These are phyloP conservation scores for Omphalea diandra DNA, from an alignment of 441 rosid genomes.

Conservation along the genomic window DNA sequence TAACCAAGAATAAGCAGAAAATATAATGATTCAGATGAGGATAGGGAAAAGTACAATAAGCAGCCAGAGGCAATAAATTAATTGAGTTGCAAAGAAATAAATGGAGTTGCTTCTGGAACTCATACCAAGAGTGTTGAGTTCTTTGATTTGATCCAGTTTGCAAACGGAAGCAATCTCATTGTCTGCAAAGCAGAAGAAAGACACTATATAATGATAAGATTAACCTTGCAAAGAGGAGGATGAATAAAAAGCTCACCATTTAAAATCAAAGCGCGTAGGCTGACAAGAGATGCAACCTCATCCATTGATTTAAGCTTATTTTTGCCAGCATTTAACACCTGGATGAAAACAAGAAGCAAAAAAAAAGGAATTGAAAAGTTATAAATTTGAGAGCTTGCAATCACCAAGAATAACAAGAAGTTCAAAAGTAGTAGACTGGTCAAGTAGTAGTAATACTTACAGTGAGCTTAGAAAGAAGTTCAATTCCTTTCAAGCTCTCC, in stretches of 20 bases:
- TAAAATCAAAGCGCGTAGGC: conserved; percentile 78
- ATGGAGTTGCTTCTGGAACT: neutral
- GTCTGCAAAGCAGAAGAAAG: conserved; percentile 40
- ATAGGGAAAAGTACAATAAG: neutral
- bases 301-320: conserved; percentile 78
- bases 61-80: neutral
- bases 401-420: too few species aligned
- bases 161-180: conserved; percentile 67
- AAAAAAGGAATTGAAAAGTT: conserved; percentile 20
- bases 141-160: conserved; percentile 61
- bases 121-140: conserved; percentile 78
- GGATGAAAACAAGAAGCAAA: too few species aligned
- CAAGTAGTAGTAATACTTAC: conserved; percentile 48
- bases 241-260: conserved; percentile 49
- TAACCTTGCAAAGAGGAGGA: neutral
- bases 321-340: conserved; percentile 93
- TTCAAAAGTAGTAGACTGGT: neutral
- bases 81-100: neutral
- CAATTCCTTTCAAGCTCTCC: conserved; percentile 70
- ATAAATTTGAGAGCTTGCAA: too few species aligned
- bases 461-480: conserved; percentile 62
- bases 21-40: neutral
- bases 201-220: neutral
- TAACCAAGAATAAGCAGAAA: neutral
- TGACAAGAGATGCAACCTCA: conserved; percentile 58